phyloP scores from a whole-genome alignment of 306 rosid species.

The Sicyos edulis region DNA sequence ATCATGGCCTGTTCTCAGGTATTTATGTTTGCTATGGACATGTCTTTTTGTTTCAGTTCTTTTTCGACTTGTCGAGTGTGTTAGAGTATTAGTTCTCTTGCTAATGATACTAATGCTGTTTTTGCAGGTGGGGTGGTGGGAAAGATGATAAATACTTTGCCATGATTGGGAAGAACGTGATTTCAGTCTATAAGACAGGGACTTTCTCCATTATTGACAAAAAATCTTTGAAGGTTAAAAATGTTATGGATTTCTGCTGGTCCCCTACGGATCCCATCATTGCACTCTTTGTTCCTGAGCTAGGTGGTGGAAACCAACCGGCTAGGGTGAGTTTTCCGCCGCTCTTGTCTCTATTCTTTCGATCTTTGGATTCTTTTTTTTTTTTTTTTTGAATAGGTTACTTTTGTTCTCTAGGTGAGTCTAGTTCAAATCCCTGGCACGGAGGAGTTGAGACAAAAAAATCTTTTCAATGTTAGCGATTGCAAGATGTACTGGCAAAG shows the following conservation, averaged over 20 bases:
- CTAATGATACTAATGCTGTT: not conserved
- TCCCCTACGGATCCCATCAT: conserved; percentile 87
- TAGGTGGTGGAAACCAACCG: conserved; percentile 93
- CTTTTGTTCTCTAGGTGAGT: conserved; percentile 51
- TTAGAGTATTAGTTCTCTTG: not conserved
- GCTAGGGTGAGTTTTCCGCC: conserved; percentile 54
- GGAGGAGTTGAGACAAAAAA: conserved; percentile 76
- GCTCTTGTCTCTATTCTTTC: not conserved
- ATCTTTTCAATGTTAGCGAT: conserved; percentile 73
- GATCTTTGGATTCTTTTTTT: too few species aligned
- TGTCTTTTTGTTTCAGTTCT: not conserved
- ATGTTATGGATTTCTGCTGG: conserved; percentile 88
- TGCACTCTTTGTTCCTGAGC: conserved; percentile 84
- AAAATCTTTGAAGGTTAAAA: conserved; percentile 72
- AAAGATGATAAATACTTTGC: conserved; percentile 80
- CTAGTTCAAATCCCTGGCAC: conserved; percentile 77
- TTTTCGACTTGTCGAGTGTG: not conserved
- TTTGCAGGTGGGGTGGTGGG: conserved; percentile 78
- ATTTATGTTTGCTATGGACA: conserved; percentile 11
- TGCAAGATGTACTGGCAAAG: conserved; percentile 95
- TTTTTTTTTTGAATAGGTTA: not conserved
- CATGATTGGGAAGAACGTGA: conserved; percentile 66
- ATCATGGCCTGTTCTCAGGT: conserved; percentile 92
- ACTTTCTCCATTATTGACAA: conserved; percentile 83
- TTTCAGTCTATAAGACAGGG: conserved; percentile 80